A percentile compares a stretch with the other conserved stretches of the same genome.
Evolutionary conservation across 805 yeast genomes (phyloP).

Genomic region (Pichia californica): DNA sequence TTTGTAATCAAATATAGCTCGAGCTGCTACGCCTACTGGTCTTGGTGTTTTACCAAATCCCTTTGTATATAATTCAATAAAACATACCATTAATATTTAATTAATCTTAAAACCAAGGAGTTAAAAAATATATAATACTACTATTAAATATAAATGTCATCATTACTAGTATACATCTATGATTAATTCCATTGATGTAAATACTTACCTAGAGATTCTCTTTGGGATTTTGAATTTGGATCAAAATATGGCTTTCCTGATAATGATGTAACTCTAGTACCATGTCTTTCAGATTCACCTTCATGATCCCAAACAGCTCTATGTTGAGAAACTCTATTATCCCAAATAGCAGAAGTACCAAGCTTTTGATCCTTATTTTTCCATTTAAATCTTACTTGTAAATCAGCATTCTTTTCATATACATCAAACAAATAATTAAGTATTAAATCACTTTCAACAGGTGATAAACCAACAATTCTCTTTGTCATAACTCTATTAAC

Average conservation of each 20-base stretch:
- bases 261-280: constrained; percentile 46
- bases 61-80: no score
- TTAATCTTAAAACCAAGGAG: no score
- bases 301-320: constrained; percentile 38
- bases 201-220: constrained; percentile 40
- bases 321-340: constrained; percentile 41
- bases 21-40: no score
- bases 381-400: constrained; percentile 51
- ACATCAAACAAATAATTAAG: constrained; percentile 40
- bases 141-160: no score
- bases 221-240: constrained; percentile 42
- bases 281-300: constrained; percentile 40
- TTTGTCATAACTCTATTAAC: constrained; percentile 46
- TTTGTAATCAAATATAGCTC: no score
- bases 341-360: constrained; percentile 46
- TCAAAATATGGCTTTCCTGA: constrained; percentile 51
- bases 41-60: no score
- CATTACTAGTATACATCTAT: no score
- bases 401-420: constrained; percentile 46
- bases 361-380: constrained; percentile 29
- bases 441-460: constrained; percentile 43
- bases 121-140: no score
- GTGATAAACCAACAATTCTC: constrained; percentile 46
- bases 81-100: no score
- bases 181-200: constrained; percentile 10